Evolutionary conservation across 345 rosid genomes (phyloP), one percentile per base, ranked within the genome.

Genomic region (Erysimum cheiranthoides): DNA sequence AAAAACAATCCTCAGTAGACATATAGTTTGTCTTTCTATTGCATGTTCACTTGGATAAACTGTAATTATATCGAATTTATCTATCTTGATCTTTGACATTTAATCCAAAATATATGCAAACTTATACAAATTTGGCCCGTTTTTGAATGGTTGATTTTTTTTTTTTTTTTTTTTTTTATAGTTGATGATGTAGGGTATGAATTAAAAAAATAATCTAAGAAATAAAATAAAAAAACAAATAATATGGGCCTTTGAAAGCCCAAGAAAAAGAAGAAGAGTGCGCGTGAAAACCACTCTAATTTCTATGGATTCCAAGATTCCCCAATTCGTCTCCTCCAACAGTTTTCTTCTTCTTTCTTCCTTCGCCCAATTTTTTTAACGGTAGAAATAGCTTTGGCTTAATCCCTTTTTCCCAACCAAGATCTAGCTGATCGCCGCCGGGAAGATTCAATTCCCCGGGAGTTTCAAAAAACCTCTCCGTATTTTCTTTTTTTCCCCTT

Each of bases 311-410:
- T 68, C 69, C 74, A 60, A 61, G 70, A 68, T 75, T 70, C 80
- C 75, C 1, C 61, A 42, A 64, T 21, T 76, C 75, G 59, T 70
- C 75, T 61, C 70, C 62, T 47, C 81, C 78, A 73, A 78, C 78
- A 73, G 57, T 56, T 65, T 65, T 62, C 66, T 46, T 32, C 54
- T 53, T 47, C 68, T 28, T 14, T 25, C 49, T 52, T 16, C 40
- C 64, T 25, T 42, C 3, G 12, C 45, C 53, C 1, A 21, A 21
- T 0, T 0, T 0, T 0, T 21, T 21, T 21, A 34, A 35, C 78
- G 66, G 58, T 71, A 60, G 38, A 75, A 50, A 68, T 75, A 28
- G 46, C 6, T 57, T 46, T 30, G 17, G 51, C 32, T 36, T 47
- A 28, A 10, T 42, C 61, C 47, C 39, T 61, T 66, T 70, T 35